Percentiles rank a stretch among this genome's conserved stretches.
Conservation (phyloP, 2,329 filamentous ascomycete species). For the Botrytis cinerea region DNA sequence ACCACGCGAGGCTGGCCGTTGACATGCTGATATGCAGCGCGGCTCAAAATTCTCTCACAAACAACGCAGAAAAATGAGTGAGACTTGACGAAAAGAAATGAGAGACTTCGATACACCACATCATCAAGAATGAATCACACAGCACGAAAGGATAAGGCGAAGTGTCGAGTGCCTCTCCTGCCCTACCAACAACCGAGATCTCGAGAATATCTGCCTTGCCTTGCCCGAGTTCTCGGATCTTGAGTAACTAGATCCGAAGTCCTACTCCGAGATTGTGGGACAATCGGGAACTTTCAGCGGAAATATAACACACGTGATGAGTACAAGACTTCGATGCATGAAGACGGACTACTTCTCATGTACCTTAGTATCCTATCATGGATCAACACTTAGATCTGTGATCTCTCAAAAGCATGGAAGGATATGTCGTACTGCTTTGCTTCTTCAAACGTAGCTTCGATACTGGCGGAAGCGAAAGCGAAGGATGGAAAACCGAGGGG, state of each 20-base stretch:
- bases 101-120: background rate
- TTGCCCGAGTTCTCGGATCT: slow-evolving; percentile 19
- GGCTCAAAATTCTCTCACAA: background rate
- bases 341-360: slow-evolving; percentile 3
- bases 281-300: slow-evolving; percentile 22
- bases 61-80: background rate
- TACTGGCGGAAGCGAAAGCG: slow-evolving; percentile 11
- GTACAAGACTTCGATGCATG: background rate
- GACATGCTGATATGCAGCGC: slow-evolving; percentile 19
- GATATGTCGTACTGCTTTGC: slow-evolving; percentile 4
- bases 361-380: slow-evolving; percentile 2
- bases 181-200: slow-evolving; percentile 19
- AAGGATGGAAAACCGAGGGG: background rate
- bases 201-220: slow-evolving; percentile 11
- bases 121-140: background rate
- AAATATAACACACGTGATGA: slow-evolving; percentile 19
- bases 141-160: background rate
- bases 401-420: background rate
- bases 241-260: slow-evolving; percentile 19
- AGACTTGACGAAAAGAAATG: slow-evolving; percentile 13
- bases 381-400: background rate
- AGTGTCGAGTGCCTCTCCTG: slow-evolving; percentile 11
- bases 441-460: background rate
- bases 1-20: slow-evolving; percentile 12
- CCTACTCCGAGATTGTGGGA: slow-evolving; percentile 14